Percentiles rank a stretch among this genome's conserved stretches.
phyloP scores from a whole-genome alignment of 768 basidiomycete species.

The Tulasnella sp. region DNA sequence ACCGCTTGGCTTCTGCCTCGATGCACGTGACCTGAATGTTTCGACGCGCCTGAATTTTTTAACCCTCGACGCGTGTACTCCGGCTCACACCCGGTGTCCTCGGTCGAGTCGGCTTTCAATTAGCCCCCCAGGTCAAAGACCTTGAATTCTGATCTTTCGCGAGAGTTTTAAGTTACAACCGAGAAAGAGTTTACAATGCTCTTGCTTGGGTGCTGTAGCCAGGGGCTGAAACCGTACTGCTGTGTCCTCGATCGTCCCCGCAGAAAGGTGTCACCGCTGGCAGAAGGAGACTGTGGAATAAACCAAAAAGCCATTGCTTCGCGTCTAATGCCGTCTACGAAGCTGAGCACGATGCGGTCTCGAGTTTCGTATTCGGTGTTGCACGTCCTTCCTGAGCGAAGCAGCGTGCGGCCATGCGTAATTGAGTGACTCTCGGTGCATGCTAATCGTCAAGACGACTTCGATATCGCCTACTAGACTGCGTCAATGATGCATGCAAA shows the following conservation, averaged over 20 bases:
- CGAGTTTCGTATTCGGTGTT: background rate
- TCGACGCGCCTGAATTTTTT: background rate
- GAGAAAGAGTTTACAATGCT: background rate
- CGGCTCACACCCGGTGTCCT: background rate
- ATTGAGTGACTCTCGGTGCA: conserved; percentile 1
- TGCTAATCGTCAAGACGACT: background rate
- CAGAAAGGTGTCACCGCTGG: background rate
- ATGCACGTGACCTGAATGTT: background rate
- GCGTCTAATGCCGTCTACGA: background rate
- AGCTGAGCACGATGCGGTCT: background rate
- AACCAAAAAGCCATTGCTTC: background rate
- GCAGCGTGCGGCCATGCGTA: background rate
- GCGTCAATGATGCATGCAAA: background rate
- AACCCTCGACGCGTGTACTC: background rate
- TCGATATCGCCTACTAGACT: background rate
- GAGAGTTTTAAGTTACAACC: background rate
- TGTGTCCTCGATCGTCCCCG: background rate
- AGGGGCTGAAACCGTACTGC: background rate
- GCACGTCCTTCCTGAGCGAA: background rate
- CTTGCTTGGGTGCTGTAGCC: background rate
- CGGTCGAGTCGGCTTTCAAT: background rate
- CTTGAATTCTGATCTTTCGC: background rate
- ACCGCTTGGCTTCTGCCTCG: too few species aligned
- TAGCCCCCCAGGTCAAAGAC: background rate
- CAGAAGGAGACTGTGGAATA: background rate